phyloP scores from a whole-genome alignment of 129 eudicot species.

The Escallonia herrerae region DNA sequence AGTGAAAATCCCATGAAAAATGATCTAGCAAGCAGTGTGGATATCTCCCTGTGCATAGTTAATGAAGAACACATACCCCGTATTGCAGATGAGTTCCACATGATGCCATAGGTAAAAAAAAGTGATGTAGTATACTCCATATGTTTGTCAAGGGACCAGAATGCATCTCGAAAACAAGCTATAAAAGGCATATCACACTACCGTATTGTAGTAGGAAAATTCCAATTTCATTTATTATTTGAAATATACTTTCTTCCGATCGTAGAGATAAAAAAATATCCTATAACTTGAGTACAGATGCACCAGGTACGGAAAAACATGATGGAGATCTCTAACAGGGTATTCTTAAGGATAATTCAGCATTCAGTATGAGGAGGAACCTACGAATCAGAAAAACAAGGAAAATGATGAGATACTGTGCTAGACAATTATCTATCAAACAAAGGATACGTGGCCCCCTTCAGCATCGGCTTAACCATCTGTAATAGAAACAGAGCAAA shows the following conservation, averaged over 20 bases:
- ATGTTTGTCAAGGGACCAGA: no score
- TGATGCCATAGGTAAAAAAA: background rate
- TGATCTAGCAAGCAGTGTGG: slow-evolving; percentile 78
- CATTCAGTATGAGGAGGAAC: background rate
- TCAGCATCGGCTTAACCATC: slow-evolving; percentile 89
- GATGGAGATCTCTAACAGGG: no score
- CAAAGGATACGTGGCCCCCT: slow-evolving; percentile 89
- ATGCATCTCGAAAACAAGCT: no score
- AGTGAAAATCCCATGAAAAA: slow-evolving; percentile 76
- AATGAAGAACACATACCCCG: slow-evolving; percentile 8
- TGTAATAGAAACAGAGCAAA: slow-evolving; percentile 26
- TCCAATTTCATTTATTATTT: no score
- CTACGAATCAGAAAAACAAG: background rate
- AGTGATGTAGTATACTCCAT: no score
- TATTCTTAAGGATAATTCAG: background rate
- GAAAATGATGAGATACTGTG: background rate
- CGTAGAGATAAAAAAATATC: no score
- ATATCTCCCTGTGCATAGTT: slow-evolving; percentile 62
- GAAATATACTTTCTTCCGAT: no score
- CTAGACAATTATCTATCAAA: background rate
- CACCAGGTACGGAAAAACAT: no score
- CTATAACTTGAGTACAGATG: no score
- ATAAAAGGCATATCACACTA: no score
- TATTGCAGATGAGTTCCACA: background rate
- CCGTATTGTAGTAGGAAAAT: no score